Evolutionary conservation across 352 stramenopile genomes (phyloP).

Genomic region (Globisporangium lucens): DNA sequence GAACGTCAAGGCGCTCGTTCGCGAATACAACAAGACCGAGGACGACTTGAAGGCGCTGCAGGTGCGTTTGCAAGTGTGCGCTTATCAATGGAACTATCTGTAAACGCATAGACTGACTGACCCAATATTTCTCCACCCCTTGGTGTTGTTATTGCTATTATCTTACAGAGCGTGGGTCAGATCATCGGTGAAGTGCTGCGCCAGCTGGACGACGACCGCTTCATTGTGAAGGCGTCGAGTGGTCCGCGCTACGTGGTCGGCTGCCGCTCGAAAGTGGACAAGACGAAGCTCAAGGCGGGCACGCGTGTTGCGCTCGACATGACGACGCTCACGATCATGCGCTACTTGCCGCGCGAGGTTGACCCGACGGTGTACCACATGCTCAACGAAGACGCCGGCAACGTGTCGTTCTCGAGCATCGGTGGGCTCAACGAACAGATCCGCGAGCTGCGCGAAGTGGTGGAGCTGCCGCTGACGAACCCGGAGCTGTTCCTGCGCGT

Average conservation of each 20-base stretch:
- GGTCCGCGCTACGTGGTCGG: slow-evolving; percentile 99
- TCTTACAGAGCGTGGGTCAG: slow-evolving; percentile 93
- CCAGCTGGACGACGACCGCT: slow-evolving; percentile 96
- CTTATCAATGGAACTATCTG: neutral
- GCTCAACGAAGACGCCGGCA: slow-evolving; percentile 97
- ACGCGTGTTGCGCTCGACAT: slow-evolving; percentile 98
- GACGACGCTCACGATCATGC: slow-evolving; percentile 99
- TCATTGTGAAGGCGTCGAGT: slow-evolving; percentile 99
- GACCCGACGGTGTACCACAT: slow-evolving; percentile 99
- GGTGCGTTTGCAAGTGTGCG: slow-evolving; percentile 24
- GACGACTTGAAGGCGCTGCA: slow-evolving; percentile 96
- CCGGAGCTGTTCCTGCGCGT: slow-evolving; percentile 98
- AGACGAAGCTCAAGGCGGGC: slow-evolving; percentile 95
- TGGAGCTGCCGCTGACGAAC: slow-evolving; percentile 99
- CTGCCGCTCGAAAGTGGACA: slow-evolving; percentile 93
- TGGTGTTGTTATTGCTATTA: neutral
- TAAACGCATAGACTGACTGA: slow-evolving; percentile 3
- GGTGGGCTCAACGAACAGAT: slow-evolving; percentile 99
- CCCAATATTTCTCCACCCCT: slow-evolving; percentile 17
- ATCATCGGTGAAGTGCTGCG: slow-evolving; percentile 99
- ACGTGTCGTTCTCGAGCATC: slow-evolving; percentile 97
- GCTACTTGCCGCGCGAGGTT: slow-evolving; percentile 96
- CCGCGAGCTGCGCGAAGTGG: slow-evolving; percentile 93
- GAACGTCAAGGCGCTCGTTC: slow-evolving; percentile 94
- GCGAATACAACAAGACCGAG: slow-evolving; percentile 99